Conservation (phyloP, 1,284 basidiomycete genomes). For the Pseudozyma pruni region DNA sequence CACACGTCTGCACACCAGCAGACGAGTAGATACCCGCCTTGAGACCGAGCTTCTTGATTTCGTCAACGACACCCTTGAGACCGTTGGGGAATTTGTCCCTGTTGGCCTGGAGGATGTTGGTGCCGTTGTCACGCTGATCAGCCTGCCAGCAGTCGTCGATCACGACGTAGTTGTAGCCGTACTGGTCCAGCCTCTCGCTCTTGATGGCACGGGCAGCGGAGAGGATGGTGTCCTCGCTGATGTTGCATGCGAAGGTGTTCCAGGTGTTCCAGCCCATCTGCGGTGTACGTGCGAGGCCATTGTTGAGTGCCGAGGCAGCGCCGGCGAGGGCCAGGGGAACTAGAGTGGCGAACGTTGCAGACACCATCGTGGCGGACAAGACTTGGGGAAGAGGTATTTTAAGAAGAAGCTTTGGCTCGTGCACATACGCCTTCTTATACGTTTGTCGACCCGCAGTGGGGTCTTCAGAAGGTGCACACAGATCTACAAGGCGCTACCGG, state of each 20-base stretch:
- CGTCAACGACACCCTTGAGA: constrained; percentile 69
- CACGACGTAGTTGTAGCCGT: constrained; percentile 51
- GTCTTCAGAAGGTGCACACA: too few species aligned
- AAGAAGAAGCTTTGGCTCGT: not conserved
- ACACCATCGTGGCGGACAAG: constrained; percentile 5
- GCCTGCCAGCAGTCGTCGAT: constrained; percentile 69
- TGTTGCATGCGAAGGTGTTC: constrained; percentile 66
- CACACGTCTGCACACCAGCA: constrained; percentile 69
- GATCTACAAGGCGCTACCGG: too few species aligned
- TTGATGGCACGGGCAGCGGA: constrained; percentile 64
- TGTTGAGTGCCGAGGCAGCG: constrained; percentile 14
- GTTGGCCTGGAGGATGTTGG: constrained; percentile 69
- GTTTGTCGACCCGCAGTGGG: not conserved
- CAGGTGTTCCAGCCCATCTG: constrained; percentile 58
- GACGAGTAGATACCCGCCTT: constrained; percentile 72
- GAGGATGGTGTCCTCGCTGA: constrained; percentile 57
- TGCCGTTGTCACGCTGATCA: constrained; percentile 67
- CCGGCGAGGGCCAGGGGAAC: constrained; percentile 14
- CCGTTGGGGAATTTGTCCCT: constrained; percentile 71
- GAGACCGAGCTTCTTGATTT: constrained; percentile 71
- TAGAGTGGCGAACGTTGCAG: constrained; percentile 11
- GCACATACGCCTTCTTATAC: too few species aligned
- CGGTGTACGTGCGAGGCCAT: constrained; percentile 26
- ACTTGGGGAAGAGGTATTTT: not conserved
- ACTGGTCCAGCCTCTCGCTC: constrained; percentile 55